Conservation (phyloP, 1,139 yeast genomes). For the Sugiyamaella pinicola region DNA sequence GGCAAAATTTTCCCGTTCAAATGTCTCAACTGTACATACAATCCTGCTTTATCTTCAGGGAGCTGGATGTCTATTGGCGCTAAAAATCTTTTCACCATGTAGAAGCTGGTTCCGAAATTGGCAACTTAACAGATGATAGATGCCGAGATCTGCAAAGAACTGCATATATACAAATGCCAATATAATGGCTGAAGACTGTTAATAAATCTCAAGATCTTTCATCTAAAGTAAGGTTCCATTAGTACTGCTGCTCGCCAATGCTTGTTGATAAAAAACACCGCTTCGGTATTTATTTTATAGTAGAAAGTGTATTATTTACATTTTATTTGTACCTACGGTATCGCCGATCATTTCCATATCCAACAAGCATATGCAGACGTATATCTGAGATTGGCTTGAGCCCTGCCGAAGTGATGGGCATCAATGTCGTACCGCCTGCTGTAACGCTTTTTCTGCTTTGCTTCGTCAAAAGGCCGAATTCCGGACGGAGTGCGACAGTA, state of each 20-base stretch:
- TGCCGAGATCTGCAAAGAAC: conserved; percentile 5
- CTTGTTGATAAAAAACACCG: too few relatives aligned
- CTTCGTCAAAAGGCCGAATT: neutral
- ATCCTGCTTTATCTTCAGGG: conserved; percentile 3
- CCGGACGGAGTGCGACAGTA: neutral
- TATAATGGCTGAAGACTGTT: neutral
- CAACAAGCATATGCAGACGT: neutral
- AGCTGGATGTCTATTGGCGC: conserved; percentile 5
- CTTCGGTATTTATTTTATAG: too few relatives aligned
- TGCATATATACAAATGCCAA: neutral
- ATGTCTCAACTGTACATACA: conserved; percentile 1
- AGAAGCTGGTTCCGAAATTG: neutral
- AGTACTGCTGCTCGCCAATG: too few relatives aligned
- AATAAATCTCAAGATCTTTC: neutral
- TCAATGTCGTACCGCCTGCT: neutral
- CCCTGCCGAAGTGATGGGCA: neutral
- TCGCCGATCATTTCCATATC: neutral
- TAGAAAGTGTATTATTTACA: too few relatives aligned
- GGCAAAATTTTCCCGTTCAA: neutral
- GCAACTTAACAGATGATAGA: neutral
- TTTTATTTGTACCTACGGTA: neutral
- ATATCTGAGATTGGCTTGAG: neutral
- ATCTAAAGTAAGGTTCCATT: too few relatives aligned
- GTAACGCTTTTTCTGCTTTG: neutral
- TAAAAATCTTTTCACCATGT: conserved; percentile 10